A percentile compares a stretch with the other conserved stretches of the same genome.
These are phyloP conservation scores for Fusarium subtropicale DNA, from an alignment of 2,329 filamentous ascomycete species.

Conservation along the genomic window DNA sequence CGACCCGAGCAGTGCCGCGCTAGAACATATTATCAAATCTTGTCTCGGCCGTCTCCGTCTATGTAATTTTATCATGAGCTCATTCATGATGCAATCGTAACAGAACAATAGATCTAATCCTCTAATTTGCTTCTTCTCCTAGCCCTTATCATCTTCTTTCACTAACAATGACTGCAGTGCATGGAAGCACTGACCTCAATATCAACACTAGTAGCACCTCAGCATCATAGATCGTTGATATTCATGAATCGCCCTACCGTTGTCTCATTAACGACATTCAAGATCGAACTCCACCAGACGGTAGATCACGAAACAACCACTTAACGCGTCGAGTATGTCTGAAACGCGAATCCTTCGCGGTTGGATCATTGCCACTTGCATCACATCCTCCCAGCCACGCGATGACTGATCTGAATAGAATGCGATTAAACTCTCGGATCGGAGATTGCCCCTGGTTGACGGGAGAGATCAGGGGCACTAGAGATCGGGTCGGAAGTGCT, in stretches of 20 bases:
- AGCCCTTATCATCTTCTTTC: background rate
- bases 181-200: conserved; percentile 18
- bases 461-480: conserved; percentile 10
- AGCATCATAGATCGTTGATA: conserved; percentile 28
- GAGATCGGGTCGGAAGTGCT: conserved; percentile 21
- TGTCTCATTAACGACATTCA: conserved; percentile 20
- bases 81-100: conserved; percentile 15
- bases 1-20: too few species aligned
- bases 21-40: too few species aligned
- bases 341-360: conserved; percentile 8
- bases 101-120: background rate
- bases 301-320: background rate
- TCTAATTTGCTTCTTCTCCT: conserved; percentile 18
- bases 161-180: background rate
- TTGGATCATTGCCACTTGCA: conserved; percentile 18
- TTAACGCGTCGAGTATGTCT: background rate
- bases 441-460: conserved; percentile 6
- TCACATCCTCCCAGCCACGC: conserved; percentile 29
- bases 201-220: conserved; percentile 5
- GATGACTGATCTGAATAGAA: conserved; percentile 7
- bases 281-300: conserved; percentile 13
- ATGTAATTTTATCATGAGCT: conserved; percentile 3
- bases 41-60: background rate
- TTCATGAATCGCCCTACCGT: background rate
- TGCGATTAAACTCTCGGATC: conserved; percentile 26